phyloP scores from a whole-genome alignment of 257 asterid genomes.

The Eucommia ulmoides region DNA sequence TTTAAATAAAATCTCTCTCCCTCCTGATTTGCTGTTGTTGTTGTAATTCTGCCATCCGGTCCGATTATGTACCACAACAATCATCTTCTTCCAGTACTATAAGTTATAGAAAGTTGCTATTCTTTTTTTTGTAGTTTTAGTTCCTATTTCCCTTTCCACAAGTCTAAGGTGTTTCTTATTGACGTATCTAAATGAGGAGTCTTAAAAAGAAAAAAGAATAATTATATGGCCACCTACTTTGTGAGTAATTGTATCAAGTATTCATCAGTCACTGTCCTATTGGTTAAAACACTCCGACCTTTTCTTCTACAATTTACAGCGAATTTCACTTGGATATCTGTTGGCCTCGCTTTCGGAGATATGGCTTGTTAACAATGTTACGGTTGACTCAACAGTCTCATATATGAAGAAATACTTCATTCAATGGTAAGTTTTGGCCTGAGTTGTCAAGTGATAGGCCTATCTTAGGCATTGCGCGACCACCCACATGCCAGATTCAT shows the following conservation, averaged over 20 bases:
- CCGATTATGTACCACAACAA: too few species aligned
- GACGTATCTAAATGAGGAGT: not conserved
- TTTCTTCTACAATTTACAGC: constrained; percentile 26
- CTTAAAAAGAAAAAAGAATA: too few species aligned
- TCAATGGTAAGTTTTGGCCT: constrained; percentile 56
- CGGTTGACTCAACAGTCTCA: constrained; percentile 45
- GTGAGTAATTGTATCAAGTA: not conserved
- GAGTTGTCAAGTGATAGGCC: too few species aligned
- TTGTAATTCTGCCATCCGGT: not conserved
- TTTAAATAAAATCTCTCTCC: too few species aligned
- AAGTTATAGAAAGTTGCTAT: too few species aligned
- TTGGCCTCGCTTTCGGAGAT: constrained; percentile 65
- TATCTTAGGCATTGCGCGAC: too few species aligned
- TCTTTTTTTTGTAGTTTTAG: too few species aligned
- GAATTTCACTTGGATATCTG: constrained; percentile 80
- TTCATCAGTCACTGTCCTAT: constrained; percentile 3
- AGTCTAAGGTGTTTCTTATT: not conserved
- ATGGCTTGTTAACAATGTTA: constrained; percentile 49
- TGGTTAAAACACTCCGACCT: not conserved
- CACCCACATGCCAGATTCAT: too few species aligned
- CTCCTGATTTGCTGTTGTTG: not conserved
- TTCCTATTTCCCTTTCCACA: not conserved
- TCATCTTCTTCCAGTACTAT: too few species aligned
- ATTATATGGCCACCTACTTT: not conserved
- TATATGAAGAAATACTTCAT: constrained; percentile 55